phyloP scores from a whole-genome alignment of 495 filamentous ascomycete genomes.

The Paragyromitra xinjiangensis region DNA sequence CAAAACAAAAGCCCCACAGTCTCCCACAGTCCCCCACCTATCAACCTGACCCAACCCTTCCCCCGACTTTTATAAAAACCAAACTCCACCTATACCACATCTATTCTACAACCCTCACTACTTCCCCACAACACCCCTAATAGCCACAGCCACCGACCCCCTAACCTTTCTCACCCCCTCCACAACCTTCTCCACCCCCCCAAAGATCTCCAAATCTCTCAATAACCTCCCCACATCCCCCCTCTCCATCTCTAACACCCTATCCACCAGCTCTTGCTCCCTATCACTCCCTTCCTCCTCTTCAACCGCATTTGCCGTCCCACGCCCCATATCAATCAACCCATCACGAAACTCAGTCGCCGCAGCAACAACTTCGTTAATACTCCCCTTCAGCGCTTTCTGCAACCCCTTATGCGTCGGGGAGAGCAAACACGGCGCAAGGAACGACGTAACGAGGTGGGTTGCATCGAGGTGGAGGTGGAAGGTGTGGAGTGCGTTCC shows the following conservation, averaged over 20 bases:
- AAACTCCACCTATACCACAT: neutral
- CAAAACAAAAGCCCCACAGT: too few relatives aligned
- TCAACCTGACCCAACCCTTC: too few relatives aligned
- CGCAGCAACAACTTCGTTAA: conserved; percentile 10
- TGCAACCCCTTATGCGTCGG: conserved; percentile 29
- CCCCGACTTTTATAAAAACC: neutral
- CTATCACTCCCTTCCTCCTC: conserved; percentile 48
- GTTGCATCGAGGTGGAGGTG: conserved; percentile 35
- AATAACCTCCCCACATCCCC: conserved; percentile 50
- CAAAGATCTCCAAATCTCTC: conserved; percentile 44
- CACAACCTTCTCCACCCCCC: conserved; percentile 51
- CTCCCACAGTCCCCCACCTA: too few relatives aligned
- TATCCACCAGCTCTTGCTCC: conserved; percentile 51
- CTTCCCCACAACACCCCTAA: conserved; percentile 36
- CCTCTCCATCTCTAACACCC: conserved; percentile 45
- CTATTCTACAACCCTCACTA: neutral
- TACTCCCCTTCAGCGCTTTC: conserved; percentile 25
- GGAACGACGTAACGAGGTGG: conserved; percentile 23
- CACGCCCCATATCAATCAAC: conserved; percentile 17
- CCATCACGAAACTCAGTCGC: conserved; percentile 12
- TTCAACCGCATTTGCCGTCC: conserved; percentile 32
- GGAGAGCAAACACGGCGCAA: conserved; percentile 36
- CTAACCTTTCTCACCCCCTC: conserved; percentile 45
- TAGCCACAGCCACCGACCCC: conserved; percentile 30
- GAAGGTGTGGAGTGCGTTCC: conserved; percentile 40